Evolutionary conservation across 768 basidiomycete genomes (phyloP).

Genomic region (Leccinum truebloodii): DNA sequence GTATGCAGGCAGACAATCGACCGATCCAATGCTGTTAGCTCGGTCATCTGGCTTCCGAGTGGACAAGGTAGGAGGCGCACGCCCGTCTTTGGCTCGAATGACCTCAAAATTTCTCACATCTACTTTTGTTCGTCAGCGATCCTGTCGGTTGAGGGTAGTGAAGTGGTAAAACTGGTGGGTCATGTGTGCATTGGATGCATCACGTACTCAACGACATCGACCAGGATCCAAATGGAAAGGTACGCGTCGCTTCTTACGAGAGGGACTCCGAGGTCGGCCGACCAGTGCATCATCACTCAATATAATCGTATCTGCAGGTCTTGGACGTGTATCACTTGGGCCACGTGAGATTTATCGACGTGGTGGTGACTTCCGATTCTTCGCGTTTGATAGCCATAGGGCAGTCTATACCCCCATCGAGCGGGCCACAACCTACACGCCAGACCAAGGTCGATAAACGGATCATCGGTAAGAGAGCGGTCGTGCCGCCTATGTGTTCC

Average conservation of each 20-base stretch:
- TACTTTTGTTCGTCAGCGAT: conserved; percentile 35
- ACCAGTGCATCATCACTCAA: not conserved
- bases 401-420: conserved; percentile 40
- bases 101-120: not conserved
- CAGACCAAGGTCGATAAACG: conserved; percentile 52
- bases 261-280: not conserved
- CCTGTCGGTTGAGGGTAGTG: conserved; percentile 50
- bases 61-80: conserved; percentile 39
- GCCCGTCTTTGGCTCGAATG: not conserved
- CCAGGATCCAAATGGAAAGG: conserved; percentile 46
- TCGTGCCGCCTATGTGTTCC: not conserved
- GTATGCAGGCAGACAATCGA: conserved; percentile 51
- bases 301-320: conserved; percentile 25
- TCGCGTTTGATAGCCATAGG: conserved; percentile 49
- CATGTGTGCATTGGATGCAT: not conserved
- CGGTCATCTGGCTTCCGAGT: conserved; percentile 50
- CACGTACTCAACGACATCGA: not conserved
- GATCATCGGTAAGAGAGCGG: conserved; percentile 43
- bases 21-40: conserved; percentile 43
- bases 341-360: conserved; percentile 48
- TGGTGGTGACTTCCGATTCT: conserved; percentile 48
- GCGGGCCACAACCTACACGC: conserved; percentile 45
- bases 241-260: conserved; percentile 9
- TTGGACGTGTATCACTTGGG: conserved; percentile 43
- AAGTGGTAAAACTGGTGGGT: conserved; percentile 46